Evolutionary conservation across 2,329 filamentous ascomycete genomes (phyloP), one percentile per base, ranked within the genome.

Genomic region (Albifimbria verrucaria): DNA sequence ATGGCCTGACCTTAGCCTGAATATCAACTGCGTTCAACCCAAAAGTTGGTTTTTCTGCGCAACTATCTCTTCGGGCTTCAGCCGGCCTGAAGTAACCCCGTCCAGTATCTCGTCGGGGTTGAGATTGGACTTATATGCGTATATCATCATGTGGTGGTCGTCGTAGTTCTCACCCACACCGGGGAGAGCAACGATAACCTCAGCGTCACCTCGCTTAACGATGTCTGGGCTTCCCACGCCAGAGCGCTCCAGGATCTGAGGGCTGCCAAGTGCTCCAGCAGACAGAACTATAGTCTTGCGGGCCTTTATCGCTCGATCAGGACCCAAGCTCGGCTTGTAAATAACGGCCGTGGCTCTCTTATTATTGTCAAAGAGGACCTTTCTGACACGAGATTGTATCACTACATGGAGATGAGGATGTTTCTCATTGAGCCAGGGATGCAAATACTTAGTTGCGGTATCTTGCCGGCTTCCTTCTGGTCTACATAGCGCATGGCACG

Each of bases 241-340:
- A 2, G 83, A 87, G 18, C 83, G 72, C 63, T 87, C 81, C 1
- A 87, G 74, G 4, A 87, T 72, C 1, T 68, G 66, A 0, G 81
- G 80, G 0, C 79, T 78, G 3, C 77, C 75, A 18, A 76, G 70
- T 0, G 79, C 72, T 12, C 81, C 81, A 17, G 55, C 75, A 68
- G 60, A 58, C 1, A 61, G 46, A 24, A 48, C 45, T 10, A 48
- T 24, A 11, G n/a, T 9, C 23, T 18, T 48, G 5, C 23, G 11
- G 11, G 45, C 23, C 18, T 48, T 48, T 21, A 48, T 24, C 11
- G 24, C 28, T 17, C 23, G 45, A 32, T n/a, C 20, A 12, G 45
- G 23, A n/a, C 18, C 24, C 7, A 25, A 26, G 11, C 23, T 26
- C 45, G n/a, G n/a, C n/a, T n/a, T n/a, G n/a, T n/a, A n/a, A n/a